A percentile compares a stretch with the other conserved stretches of the same genome.
Conservation (phyloP, 163 green algal species). For the Scenedesmus sp. region DNA sequence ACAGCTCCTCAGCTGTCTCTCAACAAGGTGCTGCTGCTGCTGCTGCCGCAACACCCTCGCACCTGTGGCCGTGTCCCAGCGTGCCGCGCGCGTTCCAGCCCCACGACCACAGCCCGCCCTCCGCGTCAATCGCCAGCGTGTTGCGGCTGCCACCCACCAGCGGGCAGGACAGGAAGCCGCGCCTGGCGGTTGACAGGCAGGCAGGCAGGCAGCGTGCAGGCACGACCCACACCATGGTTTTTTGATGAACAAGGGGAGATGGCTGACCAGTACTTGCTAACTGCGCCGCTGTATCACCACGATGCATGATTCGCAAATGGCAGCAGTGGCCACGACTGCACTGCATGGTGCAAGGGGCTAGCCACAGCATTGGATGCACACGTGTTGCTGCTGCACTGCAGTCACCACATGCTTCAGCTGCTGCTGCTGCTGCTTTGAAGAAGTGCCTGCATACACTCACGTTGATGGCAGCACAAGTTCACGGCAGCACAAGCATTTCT, state of each 20-base stretch:
- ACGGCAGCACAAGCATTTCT: background rate
- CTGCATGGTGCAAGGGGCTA: background rate
- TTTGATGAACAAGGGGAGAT: too few relatives aligned
- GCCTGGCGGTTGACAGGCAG: conserved; percentile 56
- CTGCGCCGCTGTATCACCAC: too few relatives aligned
- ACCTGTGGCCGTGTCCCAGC: conserved; percentile 84
- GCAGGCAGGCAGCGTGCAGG: background rate
- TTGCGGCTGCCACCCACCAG: conserved; percentile 83
- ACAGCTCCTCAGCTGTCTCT: background rate
- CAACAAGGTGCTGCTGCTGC: background rate
- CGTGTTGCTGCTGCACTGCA: background rate
- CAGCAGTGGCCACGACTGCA: background rate
- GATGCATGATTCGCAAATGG: too few relatives aligned
- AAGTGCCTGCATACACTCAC: background rate
- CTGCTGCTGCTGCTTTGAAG: background rate
- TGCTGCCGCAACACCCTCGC: background rate
- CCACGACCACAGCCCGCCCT: conserved; percentile 84
- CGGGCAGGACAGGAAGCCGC: conserved; percentile 67
- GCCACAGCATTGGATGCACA: too few relatives aligned
- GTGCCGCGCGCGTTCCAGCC: conserved; percentile 92
- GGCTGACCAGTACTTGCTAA: too few relatives aligned
- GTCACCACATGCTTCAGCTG: background rate
- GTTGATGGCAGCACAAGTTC: background rate
- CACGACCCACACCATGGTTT: background rate
- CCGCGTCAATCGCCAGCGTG: conserved; percentile 84